Percentiles rank a stretch among this genome's conserved stretches.
Evolutionary conservation across 176 grass and related monocot species (phyloP).

Genomic region (maize (Zea mays)): DNA sequence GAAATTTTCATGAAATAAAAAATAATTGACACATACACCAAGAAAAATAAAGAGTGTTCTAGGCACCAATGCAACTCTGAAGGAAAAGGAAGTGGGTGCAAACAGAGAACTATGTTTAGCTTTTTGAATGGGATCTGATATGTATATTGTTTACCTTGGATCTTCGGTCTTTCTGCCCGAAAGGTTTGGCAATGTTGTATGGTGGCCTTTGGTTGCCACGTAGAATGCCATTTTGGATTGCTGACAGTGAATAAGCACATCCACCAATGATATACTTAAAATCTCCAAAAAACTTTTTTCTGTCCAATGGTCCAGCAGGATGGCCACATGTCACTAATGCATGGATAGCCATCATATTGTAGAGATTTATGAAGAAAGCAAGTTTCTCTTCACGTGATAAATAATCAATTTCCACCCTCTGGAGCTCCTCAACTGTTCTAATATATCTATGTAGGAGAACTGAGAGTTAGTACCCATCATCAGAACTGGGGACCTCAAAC

Average conservation of each 20-base stretch:
- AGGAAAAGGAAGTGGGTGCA: background rate
- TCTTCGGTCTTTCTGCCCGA: slow-evolving; percentile 73
- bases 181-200: slow-evolving; percentile 86
- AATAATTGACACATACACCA: background rate
- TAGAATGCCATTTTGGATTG: slow-evolving; percentile 87
- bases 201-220: slow-evolving; percentile 87
- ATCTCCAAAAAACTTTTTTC: slow-evolving; percentile 84
- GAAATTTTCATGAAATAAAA: background rate
- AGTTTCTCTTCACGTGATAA: slow-evolving; percentile 89
- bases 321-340: slow-evolving; percentile 69
- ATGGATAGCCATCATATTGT: slow-evolving; percentile 97
- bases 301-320: slow-evolving; percentile 75
- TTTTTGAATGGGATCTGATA: slow-evolving; percentile 29
- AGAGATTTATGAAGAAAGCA: slow-evolving; percentile 95
- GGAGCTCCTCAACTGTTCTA: slow-evolving; percentile 90
- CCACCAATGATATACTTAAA: slow-evolving; percentile 98
- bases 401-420: slow-evolving; percentile 68
- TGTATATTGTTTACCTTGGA: slow-evolving; percentile 54
- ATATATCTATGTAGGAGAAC: slow-evolving; percentile 63
- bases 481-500: background rate
- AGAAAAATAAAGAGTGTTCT: background rate
- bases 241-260: slow-evolving; percentile 84
- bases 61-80: background rate
- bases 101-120: slow-evolving; percentile 21
- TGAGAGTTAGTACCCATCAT: slow-evolving; percentile 23